phyloP scores from a whole-genome alignment of 495 filamentous ascomycete genomes.

The Penicillium canescens region DNA sequence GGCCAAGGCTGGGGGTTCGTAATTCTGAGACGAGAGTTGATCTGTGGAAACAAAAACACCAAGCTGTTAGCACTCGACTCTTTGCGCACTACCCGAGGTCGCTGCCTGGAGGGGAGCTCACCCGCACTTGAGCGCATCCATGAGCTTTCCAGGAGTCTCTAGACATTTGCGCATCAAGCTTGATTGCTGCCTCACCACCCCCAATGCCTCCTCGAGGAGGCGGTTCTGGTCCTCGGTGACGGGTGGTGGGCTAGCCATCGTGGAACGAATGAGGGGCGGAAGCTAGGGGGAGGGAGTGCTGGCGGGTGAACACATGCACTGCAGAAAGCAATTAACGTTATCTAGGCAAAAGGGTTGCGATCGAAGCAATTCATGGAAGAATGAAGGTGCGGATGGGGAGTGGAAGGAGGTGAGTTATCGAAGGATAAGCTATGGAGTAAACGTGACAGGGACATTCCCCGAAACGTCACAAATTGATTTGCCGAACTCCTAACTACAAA shows the following conservation, averaged over 20 bases:
- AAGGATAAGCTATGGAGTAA: slow-evolving; percentile 7
- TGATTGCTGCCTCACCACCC: slow-evolving; percentile 94
- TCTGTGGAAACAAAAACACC: slow-evolving; percentile 45
- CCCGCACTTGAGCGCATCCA: slow-evolving; percentile 99
- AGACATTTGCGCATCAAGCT: slow-evolving; percentile 95
- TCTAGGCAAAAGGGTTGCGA: slow-evolving; percentile 2
- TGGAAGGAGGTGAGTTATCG: slow-evolving; percentile 6
- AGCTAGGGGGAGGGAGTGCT: slow-evolving; percentile 22
- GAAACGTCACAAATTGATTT: slow-evolving; percentile 16
- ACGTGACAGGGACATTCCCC: slow-evolving; percentile 18
- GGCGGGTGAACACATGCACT: slow-evolving; percentile 33
- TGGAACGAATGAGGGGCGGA: slow-evolving; percentile 22
- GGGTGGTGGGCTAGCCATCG: slow-evolving; percentile 62
- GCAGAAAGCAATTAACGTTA: slow-evolving; percentile 24
- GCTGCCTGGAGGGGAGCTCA: slow-evolving; percentile 50
- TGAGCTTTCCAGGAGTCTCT: slow-evolving; percentile 96
- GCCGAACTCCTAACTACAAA: not conserved
- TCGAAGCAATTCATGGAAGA: slow-evolving; percentile 12
- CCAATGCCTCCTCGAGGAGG: slow-evolving; percentile 93
- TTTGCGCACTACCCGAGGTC: slow-evolving; percentile 20
- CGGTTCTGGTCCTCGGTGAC: slow-evolving; percentile 88
- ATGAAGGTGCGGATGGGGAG: not conserved
- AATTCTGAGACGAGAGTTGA: slow-evolving; percentile 97
- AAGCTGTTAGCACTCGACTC: slow-evolving; percentile 16
- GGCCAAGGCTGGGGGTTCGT: slow-evolving; percentile 89